Conservation (phyloP, 2,329 filamentous ascomycete species). For the Ophiobolus disseminans region DNA sequence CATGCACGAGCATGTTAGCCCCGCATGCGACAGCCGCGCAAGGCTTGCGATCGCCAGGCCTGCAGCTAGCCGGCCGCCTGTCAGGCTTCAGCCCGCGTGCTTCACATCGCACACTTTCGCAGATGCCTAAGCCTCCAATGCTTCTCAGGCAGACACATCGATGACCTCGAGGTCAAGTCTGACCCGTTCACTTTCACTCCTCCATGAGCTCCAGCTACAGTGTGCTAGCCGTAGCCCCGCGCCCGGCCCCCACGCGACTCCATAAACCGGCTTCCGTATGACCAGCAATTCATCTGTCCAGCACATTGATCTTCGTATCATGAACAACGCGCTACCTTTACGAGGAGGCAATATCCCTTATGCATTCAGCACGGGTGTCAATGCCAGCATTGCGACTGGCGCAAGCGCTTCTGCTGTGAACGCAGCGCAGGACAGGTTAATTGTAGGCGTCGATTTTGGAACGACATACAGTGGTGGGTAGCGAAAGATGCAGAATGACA, state of each 20-base stretch:
- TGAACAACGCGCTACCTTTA: constrained; percentile 32
- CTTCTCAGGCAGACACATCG: constrained; percentile 35
- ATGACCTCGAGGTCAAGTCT: constrained; percentile 32
- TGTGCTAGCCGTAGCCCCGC: constrained; percentile 19
- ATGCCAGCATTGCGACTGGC: constrained; percentile 27
- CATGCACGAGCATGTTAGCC: constrained; percentile 1
- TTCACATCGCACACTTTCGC: constrained; percentile 11
- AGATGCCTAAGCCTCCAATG: constrained; percentile 40
- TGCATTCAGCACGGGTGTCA: constrained; percentile 38
- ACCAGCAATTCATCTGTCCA: neutral
- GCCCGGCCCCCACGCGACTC: constrained; percentile 21
- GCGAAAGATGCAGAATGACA: neutral
- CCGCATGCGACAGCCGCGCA: constrained; percentile 16
- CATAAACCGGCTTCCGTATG: constrained; percentile 5
- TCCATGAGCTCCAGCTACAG: constrained; percentile 7
- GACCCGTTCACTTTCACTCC: constrained; percentile 6
- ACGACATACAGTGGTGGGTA: constrained; percentile 77
- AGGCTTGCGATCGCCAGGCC: constrained; percentile 23
- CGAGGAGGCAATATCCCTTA: constrained; percentile 42
- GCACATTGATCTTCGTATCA: constrained; percentile 12
- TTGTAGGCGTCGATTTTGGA: constrained; percentile 82
- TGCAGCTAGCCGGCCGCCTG: constrained; percentile 21
- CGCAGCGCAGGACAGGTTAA: constrained; percentile 65
- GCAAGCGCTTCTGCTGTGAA: constrained; percentile 17
- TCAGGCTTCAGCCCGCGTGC: constrained; percentile 32